Evolutionary conservation across 495 filamentous ascomycete species (phyloP).

Genomic region (Platismatia glauca): DNA sequence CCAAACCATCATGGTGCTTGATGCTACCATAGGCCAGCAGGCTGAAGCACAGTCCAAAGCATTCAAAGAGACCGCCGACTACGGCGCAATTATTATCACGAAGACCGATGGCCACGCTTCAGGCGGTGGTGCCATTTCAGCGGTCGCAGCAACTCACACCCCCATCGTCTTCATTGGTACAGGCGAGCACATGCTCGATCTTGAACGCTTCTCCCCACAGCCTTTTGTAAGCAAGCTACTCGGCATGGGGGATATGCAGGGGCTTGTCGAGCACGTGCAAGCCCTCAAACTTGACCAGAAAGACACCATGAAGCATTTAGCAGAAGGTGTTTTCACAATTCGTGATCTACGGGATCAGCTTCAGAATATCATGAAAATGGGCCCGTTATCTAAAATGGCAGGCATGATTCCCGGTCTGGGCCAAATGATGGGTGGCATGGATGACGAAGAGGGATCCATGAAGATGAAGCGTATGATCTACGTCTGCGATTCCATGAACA

Average conservation of each 20-base stretch:
- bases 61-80: slow-evolving; percentile 96
- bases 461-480: slow-evolving; percentile 98
- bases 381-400: slow-evolving; percentile 91
- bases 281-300: slow-evolving; percentile 95
- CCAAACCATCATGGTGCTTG: slow-evolving; percentile 97
- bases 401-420: slow-evolving; percentile 96
- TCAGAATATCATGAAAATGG: slow-evolving; percentile 99
- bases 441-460: slow-evolving; percentile 86
- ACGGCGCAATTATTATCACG: slow-evolving; percentile 97
- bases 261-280: slow-evolving; percentile 94
- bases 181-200: slow-evolving; percentile 91
- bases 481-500: slow-evolving; percentile 96
- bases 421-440: slow-evolving; percentile 86
- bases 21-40: slow-evolving; percentile 91
- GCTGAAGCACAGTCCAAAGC: slow-evolving; percentile 90
- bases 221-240: slow-evolving; percentile 85
- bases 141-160: slow-evolving; percentile 90
- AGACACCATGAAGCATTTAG: slow-evolving; percentile 97
- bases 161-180: slow-evolving; percentile 98
- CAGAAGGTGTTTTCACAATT: slow-evolving; percentile 90
- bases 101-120: slow-evolving; percentile 95
- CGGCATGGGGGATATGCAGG: slow-evolving; percentile 95
- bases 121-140: slow-evolving; percentile 96
- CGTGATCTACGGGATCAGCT: slow-evolving; percentile 93
- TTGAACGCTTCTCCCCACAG: slow-evolving; percentile 85